Evolutionary conservation across 441 rosid genomes (phyloP).

Genomic region (Populus hybrid): DNA sequence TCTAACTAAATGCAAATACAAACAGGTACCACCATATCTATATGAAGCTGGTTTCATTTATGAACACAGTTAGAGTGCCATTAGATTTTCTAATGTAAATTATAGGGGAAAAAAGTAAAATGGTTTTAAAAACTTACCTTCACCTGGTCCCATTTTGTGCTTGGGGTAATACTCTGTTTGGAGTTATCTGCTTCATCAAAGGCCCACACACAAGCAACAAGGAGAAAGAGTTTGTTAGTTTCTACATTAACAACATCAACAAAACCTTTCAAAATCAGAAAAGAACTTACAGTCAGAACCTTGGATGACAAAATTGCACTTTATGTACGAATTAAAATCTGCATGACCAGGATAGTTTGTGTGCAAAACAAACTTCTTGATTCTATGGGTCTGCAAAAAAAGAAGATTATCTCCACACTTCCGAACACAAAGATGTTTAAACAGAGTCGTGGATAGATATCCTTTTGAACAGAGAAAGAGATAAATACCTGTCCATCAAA

Average conservation of each 20-base stretch:
- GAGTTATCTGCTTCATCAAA: constrained; percentile 47
- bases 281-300: constrained; percentile 41
- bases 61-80: not conserved
- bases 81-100: not conserved
- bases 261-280: constrained; percentile 15
- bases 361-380: constrained; percentile 94
- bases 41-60: not conserved
- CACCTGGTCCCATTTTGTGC: constrained; percentile 95
- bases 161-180: constrained; percentile 65
- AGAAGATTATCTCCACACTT: constrained; percentile 4
- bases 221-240: constrained; percentile 17
- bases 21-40: not conserved
- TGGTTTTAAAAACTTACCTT: constrained; percentile 51
- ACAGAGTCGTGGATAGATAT: not conserved
- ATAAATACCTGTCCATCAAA: constrained; percentile 88
- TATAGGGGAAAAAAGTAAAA: not conserved
- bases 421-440: constrained; percentile 1
- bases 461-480: not conserved
- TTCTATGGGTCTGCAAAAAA: constrained; percentile 77
- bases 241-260: constrained; percentile 3
- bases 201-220: constrained; percentile 48
- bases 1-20: not conserved
- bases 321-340: constrained; percentile 92
- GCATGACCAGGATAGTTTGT: constrained; percentile 98
- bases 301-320: constrained; percentile 81